A percentile compares a stretch with the other conserved stretches of the same genome.
Evolutionary conservation across 352 stramenopile species (phyloP).

Genomic region (Globisporangium polare): DNA sequence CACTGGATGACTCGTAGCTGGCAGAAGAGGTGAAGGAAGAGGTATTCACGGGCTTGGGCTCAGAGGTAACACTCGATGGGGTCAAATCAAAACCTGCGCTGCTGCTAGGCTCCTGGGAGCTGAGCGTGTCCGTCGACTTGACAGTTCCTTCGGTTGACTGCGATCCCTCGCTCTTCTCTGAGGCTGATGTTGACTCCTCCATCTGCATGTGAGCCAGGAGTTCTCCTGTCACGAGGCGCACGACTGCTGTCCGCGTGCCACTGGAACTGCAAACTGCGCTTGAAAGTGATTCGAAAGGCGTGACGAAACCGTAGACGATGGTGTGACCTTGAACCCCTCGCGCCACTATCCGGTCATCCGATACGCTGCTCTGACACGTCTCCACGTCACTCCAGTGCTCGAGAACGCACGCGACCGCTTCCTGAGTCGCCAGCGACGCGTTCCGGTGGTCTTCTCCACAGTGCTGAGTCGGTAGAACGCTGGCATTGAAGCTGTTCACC

Average conservation of each 20-base stretch:
- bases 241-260: background rate
- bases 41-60: background rate
- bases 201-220: background rate
- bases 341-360: background rate
- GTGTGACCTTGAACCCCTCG: background rate
- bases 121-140: background rate
- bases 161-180: background rate
- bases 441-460: background rate
- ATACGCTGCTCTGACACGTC: background rate
- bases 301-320: background rate
- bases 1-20: too few species aligned
- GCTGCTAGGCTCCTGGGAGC: background rate
- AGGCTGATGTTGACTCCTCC: background rate
- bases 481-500: background rate
- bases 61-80: too few species aligned
- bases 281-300: background rate
- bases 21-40: background rate
- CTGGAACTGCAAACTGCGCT: background rate
- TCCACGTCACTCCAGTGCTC: background rate
- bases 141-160: background rate
- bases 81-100: too few species aligned
- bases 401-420: background rate
- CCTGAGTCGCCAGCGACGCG: background rate
- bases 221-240: background rate
- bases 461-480: background rate